Percentiles rank a stretch among this genome's conserved stretches.
phyloP scores from a whole-genome alignment of 2,329 filamentous ascomycete genomes.

The Grosmannia clavigera region DNA sequence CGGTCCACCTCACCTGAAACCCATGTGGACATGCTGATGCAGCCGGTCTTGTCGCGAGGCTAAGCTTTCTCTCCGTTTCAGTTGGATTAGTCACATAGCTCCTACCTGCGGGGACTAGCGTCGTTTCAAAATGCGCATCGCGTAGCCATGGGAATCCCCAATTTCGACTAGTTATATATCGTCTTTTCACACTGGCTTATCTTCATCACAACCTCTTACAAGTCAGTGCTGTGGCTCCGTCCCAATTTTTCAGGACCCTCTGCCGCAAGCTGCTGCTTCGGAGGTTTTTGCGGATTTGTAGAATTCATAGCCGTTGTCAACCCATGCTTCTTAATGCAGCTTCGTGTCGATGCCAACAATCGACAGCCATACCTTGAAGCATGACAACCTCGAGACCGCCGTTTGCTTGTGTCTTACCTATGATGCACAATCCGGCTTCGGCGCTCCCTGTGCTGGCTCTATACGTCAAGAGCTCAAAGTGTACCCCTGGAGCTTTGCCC shows the following conservation, averaged over 20 bases:
- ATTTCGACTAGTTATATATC: neutral
- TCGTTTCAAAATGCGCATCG: neutral
- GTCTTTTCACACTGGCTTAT: neutral
- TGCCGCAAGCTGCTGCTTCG: too few species aligned
- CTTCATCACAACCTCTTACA: neutral
- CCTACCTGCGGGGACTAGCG: neutral
- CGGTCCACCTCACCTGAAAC: neutral
- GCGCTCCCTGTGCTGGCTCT: neutral
- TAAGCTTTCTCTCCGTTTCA: neutral
- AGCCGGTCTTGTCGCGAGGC: neutral
- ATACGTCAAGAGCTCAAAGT: neutral
- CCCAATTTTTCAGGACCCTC: neutral
- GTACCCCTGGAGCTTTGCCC: neutral
- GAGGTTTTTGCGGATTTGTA: neutral
- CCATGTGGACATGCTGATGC: neutral
- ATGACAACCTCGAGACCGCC: too few species aligned
- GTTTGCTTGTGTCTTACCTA: neutral
- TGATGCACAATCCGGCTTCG: too few species aligned
- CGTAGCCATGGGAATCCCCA: neutral
- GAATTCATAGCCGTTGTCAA: neutral
- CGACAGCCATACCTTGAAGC: neutral
- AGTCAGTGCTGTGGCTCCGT: neutral
- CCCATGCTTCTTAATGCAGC: neutral
- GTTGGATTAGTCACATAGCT: neutral
- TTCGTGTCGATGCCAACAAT: neutral